A percentile compares a stretch with the other conserved stretches of the same genome.
phyloP scores from a whole-genome alignment of 73 alveolate genomes.

The Symbiodinium natans region DNA sequence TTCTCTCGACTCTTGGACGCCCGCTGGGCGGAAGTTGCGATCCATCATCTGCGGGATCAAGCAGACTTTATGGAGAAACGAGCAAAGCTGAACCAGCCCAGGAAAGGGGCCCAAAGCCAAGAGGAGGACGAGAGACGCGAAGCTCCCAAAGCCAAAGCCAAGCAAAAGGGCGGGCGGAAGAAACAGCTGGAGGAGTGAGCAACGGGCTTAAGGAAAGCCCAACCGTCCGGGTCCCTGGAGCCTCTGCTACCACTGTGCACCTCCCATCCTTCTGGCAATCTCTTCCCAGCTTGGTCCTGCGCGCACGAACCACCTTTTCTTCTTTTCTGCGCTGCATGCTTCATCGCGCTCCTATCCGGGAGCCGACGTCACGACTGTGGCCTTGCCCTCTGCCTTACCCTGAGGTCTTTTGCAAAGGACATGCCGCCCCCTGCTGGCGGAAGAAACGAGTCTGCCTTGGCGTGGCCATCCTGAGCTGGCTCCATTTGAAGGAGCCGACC shows the following conservation, averaged over 20 bases:
- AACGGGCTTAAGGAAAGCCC: too few species aligned
- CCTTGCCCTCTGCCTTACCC: background rate
- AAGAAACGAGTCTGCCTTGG: background rate
- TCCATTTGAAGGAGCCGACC: background rate
- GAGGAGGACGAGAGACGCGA: background rate
- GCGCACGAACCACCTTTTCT: background rate
- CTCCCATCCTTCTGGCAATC: background rate
- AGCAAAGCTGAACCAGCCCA: background rate
- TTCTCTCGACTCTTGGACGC: background rate
- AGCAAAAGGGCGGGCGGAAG: too few species aligned
- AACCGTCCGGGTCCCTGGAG: background rate
- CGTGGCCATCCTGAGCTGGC: background rate
- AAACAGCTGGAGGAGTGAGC: background rate
- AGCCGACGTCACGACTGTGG: background rate
- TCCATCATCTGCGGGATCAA: background rate
- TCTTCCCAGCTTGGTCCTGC: background rate
- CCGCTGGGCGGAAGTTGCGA: background rate
- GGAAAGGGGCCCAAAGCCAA: background rate
- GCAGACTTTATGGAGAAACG: background rate
- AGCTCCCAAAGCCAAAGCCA: background rate
- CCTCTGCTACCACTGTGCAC: background rate
- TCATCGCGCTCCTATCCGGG: background rate
- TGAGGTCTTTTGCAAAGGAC: background rate
- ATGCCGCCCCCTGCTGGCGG: background rate
- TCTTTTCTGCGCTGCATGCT: background rate